These are phyloP conservation scores for Cucumis cinereus DNA, from an alignment of 306 rosid genomes.

Conservation along the genomic window DNA sequence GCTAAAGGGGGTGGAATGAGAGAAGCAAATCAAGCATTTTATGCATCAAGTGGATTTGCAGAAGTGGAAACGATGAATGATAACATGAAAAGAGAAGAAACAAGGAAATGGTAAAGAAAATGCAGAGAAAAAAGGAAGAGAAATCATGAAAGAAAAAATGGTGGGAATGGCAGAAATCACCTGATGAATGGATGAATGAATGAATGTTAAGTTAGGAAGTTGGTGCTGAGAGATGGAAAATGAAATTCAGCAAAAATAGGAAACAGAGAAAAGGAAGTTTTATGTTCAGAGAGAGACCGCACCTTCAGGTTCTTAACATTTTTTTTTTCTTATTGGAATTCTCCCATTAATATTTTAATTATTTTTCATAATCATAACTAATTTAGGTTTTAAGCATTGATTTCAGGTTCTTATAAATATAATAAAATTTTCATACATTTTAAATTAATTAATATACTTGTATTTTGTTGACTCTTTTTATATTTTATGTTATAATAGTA, in stretches of 20 bases:
- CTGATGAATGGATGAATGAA: background rate
- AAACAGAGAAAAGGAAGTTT: background rate
- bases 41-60: background rate
- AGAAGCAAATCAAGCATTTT: constrained; percentile 19
- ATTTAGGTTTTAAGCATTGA: background rate
- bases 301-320: background rate
- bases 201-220: background rate
- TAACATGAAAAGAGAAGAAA: background rate
- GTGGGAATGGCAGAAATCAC: background rate
- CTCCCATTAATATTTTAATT: background rate
- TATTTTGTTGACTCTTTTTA: background rate
- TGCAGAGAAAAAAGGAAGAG: background rate
- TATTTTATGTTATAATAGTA: too few relatives aligned
- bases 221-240: background rate
- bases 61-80: background rate
- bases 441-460: background rate
- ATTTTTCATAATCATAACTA: background rate
- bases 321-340: background rate
- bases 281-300: background rate
- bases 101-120: background rate
- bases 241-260: background rate
- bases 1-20: background rate
- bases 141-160: background rate
- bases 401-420: background rate
- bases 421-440: background rate